A percentile compares a stretch with the other conserved stretches of the same genome.
These are phyloP conservation scores for Ganoderma meredithae DNA, from an alignment of 1,284 basidiomycete species.

Conservation along the genomic window DNA sequence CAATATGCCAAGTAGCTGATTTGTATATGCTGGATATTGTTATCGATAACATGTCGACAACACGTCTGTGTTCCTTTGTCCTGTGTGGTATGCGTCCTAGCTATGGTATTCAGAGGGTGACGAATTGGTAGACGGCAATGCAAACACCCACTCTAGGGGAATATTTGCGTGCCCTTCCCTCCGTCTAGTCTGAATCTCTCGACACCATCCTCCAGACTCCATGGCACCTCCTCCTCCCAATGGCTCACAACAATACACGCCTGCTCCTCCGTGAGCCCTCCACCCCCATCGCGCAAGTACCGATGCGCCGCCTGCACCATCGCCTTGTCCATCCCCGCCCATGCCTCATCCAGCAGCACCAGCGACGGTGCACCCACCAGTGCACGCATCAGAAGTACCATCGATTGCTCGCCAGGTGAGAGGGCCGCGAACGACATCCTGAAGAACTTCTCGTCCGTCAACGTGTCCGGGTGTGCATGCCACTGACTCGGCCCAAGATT, in stretches of 20 bases:
- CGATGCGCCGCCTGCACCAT: conserved; percentile 71
- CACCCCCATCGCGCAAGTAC: conserved; percentile 67
- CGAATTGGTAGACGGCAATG: not conserved
- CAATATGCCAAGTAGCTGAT: conserved; percentile 27
- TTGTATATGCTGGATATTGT: not conserved
- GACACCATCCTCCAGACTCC: conserved; percentile 62
- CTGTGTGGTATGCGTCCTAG: not conserved
- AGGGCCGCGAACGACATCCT: conserved; percentile 64
- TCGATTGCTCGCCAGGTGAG: conserved; percentile 75
- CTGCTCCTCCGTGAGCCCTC: conserved; percentile 60
- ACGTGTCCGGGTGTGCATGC: conserved; percentile 34
- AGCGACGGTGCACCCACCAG: conserved; percentile 75
- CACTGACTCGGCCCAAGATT: conserved; percentile 69
- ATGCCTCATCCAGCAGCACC: conserved; percentile 89
- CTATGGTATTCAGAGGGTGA: not conserved
- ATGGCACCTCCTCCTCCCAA: conserved; percentile 89
- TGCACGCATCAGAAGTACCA: conserved; percentile 86
- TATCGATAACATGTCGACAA: too few relatives aligned
- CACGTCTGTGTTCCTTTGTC: not conserved
- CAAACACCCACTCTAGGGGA: conserved; percentile 23
- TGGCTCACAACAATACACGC: conserved; percentile 87
- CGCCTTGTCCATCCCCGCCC: conserved; percentile 86
- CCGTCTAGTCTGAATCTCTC: conserved; percentile 46
- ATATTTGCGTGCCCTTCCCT: conserved; percentile 42
- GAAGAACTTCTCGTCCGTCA: conserved; percentile 49